Conservation (phyloP, 192 early-diverging fungal species). For the Backusella mclennaniae region DNA sequence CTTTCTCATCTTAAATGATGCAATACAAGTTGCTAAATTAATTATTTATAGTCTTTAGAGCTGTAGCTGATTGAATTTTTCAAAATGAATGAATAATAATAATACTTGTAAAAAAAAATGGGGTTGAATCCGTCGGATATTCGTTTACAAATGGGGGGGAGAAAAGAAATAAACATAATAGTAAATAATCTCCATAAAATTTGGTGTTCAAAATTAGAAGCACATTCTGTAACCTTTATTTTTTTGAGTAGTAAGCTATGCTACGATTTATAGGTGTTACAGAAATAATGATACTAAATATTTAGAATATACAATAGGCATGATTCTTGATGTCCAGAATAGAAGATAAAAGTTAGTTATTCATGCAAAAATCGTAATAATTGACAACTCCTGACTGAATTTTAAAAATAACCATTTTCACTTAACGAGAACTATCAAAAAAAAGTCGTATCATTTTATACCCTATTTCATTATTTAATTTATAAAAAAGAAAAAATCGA, state of each 20-base stretch:
- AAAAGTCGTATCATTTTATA: neutral
- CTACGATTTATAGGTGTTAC: too few species aligned
- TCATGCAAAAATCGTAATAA: neutral
- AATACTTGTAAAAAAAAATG: neutral
- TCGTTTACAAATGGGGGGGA: neutral
- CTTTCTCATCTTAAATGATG: neutral
- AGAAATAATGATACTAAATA: too few species aligned
- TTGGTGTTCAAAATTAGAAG: neutral
- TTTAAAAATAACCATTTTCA: neutral
- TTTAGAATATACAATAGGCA: neutral
- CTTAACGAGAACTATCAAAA: neutral
- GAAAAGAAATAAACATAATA: neutral
- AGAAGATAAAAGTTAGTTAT: neutral
- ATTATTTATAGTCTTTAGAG: neutral
- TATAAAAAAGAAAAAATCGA: neutral
- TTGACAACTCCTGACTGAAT: neutral
- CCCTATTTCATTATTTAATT: neutral
- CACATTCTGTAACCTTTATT: too few species aligned
- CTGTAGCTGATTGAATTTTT: neutral
- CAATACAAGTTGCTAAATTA: neutral
- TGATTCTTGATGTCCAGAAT: neutral
- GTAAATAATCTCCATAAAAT: neutral
- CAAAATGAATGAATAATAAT: neutral
- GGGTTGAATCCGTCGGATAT: neutral
- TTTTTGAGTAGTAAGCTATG: too few species aligned